Base-by-base conservation (phyloP, 441 rosid genomes). In the California macrophylla region DNA sequence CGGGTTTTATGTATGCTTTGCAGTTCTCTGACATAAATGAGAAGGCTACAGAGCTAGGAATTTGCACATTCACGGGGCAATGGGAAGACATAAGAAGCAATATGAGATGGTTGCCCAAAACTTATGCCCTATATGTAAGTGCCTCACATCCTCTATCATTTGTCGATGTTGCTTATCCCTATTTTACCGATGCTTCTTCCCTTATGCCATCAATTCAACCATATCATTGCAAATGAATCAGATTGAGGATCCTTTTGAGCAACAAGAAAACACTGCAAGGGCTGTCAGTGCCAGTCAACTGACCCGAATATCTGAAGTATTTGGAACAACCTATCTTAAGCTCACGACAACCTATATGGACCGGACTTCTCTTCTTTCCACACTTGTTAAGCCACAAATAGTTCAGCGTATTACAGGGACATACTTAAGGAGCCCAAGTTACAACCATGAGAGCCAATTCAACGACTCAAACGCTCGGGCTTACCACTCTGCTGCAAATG, bases 241-340 rank as follows among this genome's bases (percentile, higher is more conserved):
- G 97, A 78, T 91, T 60, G 98, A 93, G 84, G 98, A 93, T 81
- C 98, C 97, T 25, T 87, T 89, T 25, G 96, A 91, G 83, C 96
- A 85, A 77, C 91, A 92, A 5, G 86, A 81, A 78, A 93, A 91
- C 74, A 66, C 89, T 64, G 93, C 96, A 13, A 83, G 97, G 68
- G 79, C 86, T 26, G 95, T 93, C 2, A 76, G 80, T 42, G 75
- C 80, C 32, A 76, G 66, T 70, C 83, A 84, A 74, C 75, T 93
- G 79, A 65, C 24, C 10, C 83, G 71, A 75, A 87, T 94, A 76
- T 78, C 87, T 3, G 85, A 81, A 73, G 88, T 76, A 3, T 84
- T 91, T 77, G 78, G 74, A 69, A 72, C 20, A 38, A 83, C 96
- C 23, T 79, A 75, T 16, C 56, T 6, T 0, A 61, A 54, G 24